Evolutionary conservation across 1,139 yeast species (phyloP).

Genomic region (Magnusiomyces tetraspermus): DNA sequence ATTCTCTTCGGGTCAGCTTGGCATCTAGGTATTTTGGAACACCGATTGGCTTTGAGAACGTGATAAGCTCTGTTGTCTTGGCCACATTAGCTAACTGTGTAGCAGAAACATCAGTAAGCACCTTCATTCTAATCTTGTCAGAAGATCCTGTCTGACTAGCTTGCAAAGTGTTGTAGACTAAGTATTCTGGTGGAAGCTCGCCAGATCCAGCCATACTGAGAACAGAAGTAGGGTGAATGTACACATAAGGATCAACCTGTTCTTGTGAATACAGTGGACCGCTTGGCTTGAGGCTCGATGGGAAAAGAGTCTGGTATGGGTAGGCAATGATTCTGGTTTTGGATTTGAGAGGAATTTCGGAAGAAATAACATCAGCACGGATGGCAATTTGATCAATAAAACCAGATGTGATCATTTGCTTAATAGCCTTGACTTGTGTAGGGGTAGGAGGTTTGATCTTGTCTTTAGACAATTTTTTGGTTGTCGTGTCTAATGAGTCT

Average conservation of each 20-base stretch:
- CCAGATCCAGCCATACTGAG: conserved; percentile 42
- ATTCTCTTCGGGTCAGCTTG: conserved; percentile 55
- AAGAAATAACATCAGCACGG: conserved; percentile 66
- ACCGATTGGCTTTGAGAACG: conserved; percentile 86
- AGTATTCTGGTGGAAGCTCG: conserved; percentile 57
- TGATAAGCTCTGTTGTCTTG: conserved; percentile 57
- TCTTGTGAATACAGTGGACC: conserved; percentile 16
- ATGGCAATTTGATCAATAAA: conserved; percentile 85
- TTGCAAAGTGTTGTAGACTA: conserved; percentile 41
- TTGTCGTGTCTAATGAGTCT: conserved; percentile 40
- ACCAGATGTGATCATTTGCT: conserved; percentile 90
- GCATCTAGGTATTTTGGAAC: conserved; percentile 68
- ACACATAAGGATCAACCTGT: conserved; percentile 46
- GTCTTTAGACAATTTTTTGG: conserved; percentile 37
- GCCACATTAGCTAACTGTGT: conserved; percentile 72
- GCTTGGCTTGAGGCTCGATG: conserved; percentile 34
- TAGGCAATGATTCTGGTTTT: conserved; percentile 51
- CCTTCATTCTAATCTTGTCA: conserved; percentile 50
- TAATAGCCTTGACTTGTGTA: conserved; percentile 63
- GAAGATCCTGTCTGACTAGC: conserved; percentile 35
- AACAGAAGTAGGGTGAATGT: conserved; percentile 71
- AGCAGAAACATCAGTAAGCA: conserved; percentile 67
- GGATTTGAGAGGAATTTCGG: conserved; percentile 36
- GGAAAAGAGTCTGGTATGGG: conserved; percentile 67
- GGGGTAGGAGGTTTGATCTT: conserved; percentile 62